Conservation (phyloP, 768 basidiomycete species). For the Leccinellum albellum region DNA sequence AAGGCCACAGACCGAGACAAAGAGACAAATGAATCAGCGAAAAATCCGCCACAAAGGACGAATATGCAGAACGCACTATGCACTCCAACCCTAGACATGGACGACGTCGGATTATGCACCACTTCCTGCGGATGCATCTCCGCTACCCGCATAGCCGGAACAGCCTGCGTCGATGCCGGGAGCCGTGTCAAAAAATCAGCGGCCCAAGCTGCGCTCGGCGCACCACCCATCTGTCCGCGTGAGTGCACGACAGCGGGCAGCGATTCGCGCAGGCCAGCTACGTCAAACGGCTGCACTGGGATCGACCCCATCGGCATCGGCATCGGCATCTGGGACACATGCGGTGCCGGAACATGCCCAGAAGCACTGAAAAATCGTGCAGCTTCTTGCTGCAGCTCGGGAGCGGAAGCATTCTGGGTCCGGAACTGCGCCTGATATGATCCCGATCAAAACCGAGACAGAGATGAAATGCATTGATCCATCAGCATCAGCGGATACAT, state of each 20-base stretch:
- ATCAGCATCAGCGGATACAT: not conserved
- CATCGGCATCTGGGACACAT: slow-evolving; percentile 13
- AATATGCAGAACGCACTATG: slow-evolving; percentile 15
- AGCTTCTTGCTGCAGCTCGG: slow-evolving; percentile 58
- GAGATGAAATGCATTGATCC: not conserved
- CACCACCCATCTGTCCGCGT: slow-evolving; percentile 16
- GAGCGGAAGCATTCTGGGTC: slow-evolving; percentile 41
- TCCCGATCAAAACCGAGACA: not conserved
- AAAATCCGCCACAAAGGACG: not conserved
- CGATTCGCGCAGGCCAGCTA: slow-evolving; percentile 39
- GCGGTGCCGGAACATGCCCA: slow-evolving; percentile 24
- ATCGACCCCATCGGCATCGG: slow-evolving; percentile 21
- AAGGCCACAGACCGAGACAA: not conserved
- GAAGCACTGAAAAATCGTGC: slow-evolving; percentile 59
- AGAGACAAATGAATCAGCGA: not conserved
- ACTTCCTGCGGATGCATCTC: slow-evolving; percentile 8
- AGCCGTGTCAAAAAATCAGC: slow-evolving; percentile 49
- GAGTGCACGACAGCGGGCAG: slow-evolving; percentile 17
- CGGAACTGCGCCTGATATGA: slow-evolving; percentile 50
- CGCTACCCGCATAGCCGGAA: not conserved
- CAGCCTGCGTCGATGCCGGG: slow-evolving; percentile 14
- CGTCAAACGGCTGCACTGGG: slow-evolving; percentile 47
- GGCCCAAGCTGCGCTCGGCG: slow-evolving; percentile 47
- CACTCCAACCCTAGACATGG: slow-evolving; percentile 3
- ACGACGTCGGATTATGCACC: slow-evolving; percentile 1